Evolutionary conservation across 306 rosid genomes (phyloP), one percentile per base, ranked within the genome.

Genomic region (Elaeagnus macrophylla): DNA sequence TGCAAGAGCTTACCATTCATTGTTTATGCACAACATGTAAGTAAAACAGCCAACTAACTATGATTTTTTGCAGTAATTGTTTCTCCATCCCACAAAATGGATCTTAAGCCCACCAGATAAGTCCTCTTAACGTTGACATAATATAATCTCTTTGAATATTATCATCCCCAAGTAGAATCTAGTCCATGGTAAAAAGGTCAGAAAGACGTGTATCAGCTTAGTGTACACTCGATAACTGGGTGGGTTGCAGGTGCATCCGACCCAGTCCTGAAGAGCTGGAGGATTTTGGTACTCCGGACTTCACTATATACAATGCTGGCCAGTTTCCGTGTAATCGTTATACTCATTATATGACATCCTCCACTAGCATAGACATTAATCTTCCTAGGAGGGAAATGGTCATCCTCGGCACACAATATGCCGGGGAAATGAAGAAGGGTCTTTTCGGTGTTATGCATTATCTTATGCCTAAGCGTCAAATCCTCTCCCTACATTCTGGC

Each of bases 361-460:
- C 97, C 8, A 89, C 97, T 45, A 85, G 95, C 79, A 53, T 89
- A 62, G 97, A 89, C 66, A 69, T 89, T 53, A 89, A 82, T 70
- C 83, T 89, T 63, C 79, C 72, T 51, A 74, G 97, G 74, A 78
- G 70, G 68, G 97, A 89, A 72, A 89, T 89, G 97, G 93, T 89
- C 67, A 89, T 89, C 78, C 93, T 89, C 67, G 95, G 97, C 72
- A 89, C 97, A 2, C 94, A 85, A 43, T 89, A 89, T 35, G 95
- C 97, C 43, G 97, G 97, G 69, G 97, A 89, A 68, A 85, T 85
- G 97, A 89, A 89, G 86, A 89, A 89, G 41, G 97, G 97, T 15
- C 79, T 89, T 59, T 89, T 89, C 76, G 57, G 95, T 67, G 79
- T 89, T 10, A 89, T 85, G 97, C 97, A 89, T 66, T 89, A 78